phyloP scores from a whole-genome alignment of 140 eudicot species.

The Eryngium alpinum region DNA sequence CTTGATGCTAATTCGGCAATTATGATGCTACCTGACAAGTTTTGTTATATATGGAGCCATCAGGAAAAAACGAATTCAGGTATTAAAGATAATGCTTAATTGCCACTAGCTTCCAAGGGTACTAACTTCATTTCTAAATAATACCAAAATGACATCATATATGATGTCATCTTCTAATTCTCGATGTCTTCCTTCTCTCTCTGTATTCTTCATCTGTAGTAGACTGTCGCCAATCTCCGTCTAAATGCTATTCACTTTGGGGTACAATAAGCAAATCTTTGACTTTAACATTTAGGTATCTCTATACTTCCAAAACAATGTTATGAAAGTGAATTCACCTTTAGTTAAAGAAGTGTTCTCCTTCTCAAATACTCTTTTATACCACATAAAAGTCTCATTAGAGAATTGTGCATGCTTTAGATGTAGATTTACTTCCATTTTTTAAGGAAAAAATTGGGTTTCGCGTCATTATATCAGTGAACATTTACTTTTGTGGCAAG shows the following conservation, averaged over 20 bases:
- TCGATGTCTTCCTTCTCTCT: no score
- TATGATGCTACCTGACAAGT: slow-evolving; percentile 82
- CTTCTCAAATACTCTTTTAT: not conserved
- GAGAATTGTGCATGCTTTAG: not conserved
- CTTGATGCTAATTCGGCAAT: slow-evolving; percentile 77
- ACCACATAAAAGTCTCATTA: not conserved
- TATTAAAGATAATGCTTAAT: slow-evolving; percentile 20
- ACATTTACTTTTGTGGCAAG: not conserved
- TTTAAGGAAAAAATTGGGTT: no score
- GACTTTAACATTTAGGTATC: not conserved
- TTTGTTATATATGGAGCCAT: slow-evolving; percentile 85
- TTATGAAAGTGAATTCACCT: not conserved
- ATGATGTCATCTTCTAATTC: no score
- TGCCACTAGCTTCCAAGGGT: no score
- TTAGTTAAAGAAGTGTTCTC: not conserved
- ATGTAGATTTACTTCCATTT: not conserved
- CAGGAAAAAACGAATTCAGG: slow-evolving; percentile 81
- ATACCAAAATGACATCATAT: no score
- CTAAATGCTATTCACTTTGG: not conserved
- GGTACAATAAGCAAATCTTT: not conserved
- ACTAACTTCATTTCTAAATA: no score
- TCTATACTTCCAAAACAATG: not conserved
- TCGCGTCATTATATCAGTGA: not conserved
- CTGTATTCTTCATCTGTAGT: no score
- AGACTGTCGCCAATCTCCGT: no score